A percentile compares a stretch with the other conserved stretches of the same genome.
These are phyloP conservation scores for Trapa incisa DNA, from an alignment of 345 rosid genomes.

Conservation along the genomic window DNA sequence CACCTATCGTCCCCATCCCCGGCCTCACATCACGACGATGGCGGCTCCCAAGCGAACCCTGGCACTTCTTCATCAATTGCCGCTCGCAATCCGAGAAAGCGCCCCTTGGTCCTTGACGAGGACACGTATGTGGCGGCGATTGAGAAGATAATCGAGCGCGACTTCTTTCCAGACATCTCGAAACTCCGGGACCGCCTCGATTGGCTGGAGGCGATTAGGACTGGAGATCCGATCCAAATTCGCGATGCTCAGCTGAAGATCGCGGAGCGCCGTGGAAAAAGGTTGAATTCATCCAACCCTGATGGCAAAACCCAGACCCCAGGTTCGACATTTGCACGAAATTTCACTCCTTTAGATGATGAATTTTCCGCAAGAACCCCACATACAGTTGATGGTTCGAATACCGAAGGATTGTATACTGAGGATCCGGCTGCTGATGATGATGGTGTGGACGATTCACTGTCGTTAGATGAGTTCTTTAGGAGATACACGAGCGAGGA, in stretches of 20 bases:
- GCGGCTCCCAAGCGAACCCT: conserved; percentile 17
- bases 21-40: conserved; percentile 19
- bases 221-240: conserved; percentile 76
- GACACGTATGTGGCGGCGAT: conserved; percentile 75
- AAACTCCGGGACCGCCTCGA: conserved; percentile 92
- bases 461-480: conserved; percentile 71
- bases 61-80: conserved; percentile 17
- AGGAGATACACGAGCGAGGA: conserved; percentile 87
- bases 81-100: conserved; percentile 33
- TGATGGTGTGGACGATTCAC: conserved; percentile 36
- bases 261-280: conserved; percentile 68
- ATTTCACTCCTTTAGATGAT: conserved; percentile 75
- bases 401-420: conserved; percentile 21
- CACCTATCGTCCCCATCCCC: conserved; percentile 63
- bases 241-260: conserved; percentile 94
- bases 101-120: conserved; percentile 61
- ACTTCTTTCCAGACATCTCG: conserved; percentile 84
- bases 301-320: conserved; percentile 53
- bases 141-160: conserved; percentile 93
- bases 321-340: conserved; percentile 67
- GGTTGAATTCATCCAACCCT: conserved; percentile 19
- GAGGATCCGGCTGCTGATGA: conserved; percentile 23
- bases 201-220: conserved; percentile 80
- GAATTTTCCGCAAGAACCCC: conserved; percentile 54
- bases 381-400: conserved; percentile 26